These are phyloP conservation scores for Torulaspora gathmanii DNA, from an alignment of 805 yeast species.

Conservation along the genomic window DNA sequence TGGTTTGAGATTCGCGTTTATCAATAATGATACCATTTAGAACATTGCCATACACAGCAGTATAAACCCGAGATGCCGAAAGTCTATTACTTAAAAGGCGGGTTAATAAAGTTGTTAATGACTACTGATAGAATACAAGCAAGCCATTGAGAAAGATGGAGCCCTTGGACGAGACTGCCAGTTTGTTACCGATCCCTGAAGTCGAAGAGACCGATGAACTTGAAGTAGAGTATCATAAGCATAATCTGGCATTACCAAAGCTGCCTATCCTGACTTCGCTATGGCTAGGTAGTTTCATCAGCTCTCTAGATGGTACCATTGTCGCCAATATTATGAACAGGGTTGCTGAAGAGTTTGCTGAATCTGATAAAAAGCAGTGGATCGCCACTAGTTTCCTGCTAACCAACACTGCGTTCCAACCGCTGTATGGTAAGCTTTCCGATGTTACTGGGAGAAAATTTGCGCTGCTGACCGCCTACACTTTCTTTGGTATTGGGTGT, in stretches of 20 bases:
- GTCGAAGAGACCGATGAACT: slow-evolving; percentile 10
- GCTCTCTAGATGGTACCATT: slow-evolving; percentile 45
- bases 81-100: too few species aligned
- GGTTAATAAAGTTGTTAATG: too few species aligned
- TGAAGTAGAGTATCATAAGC: slow-evolving; percentile 27
- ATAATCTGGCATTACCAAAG: slow-evolving; percentile 30
- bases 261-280: slow-evolving; percentile 36
- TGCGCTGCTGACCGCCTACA: slow-evolving; percentile 40
- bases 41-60: too few species aligned
- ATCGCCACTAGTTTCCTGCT: slow-evolving; percentile 60
- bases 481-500: slow-evolving; percentile 45
- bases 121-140: neutral
- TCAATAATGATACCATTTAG: neutral
- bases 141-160: slow-evolving; percentile 9
- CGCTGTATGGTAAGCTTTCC: slow-evolving; percentile 56
- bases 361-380: slow-evolving; percentile 52
- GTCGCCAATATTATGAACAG: slow-evolving; percentile 47
- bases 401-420: slow-evolving; percentile 65
- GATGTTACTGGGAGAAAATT: slow-evolving; percentile 51
- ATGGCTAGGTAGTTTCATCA: slow-evolving; percentile 46
- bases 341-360: slow-evolving; percentile 46
- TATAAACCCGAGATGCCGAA: too few species aligned
- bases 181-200: slow-evolving; percentile 11
- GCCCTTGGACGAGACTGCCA: slow-evolving; percentile 20
- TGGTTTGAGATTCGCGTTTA: neutral